Base-by-base conservation (phyloP, 352 stramenopile genomes). In the Phytophthora meadii region DNA sequence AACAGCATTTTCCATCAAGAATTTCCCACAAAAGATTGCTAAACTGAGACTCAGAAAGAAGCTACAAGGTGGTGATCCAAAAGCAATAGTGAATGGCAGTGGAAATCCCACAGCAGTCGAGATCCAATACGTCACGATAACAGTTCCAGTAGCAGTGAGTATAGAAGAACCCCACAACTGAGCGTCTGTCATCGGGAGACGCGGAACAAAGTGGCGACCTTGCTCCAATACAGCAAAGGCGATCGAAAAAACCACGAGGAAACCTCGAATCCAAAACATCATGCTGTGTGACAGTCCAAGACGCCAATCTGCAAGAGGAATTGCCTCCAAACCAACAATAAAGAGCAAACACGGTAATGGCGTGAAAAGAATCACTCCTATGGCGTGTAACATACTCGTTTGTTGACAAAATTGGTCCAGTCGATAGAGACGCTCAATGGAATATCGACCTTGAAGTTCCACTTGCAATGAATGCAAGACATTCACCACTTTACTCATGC, bases 381-480 rank as follows among this genome's bases (percentile, higher is more conserved):
- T 6, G 2, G 59, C 53, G 14, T 47, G 47, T 4, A 48, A 17
- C 49, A 12, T 19, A 28, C 15, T 54, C 14, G 49, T 65, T 1
- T 40, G 41, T 5, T 50, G 22, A 12, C 40, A 47, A 22, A 71
- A 75, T 17, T 44, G 12, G 1, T 68, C 17, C 42, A 75, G 46
- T 2, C 22, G 25, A 14, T 65, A 56, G 28, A 77, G 27, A 25
- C 70, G 44, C 14, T 73, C 49, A 46, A 68, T 46, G 0, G 61
- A 68, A 32, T 73, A 81, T 27, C 65, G 52, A 3, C 72, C 68
- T 12, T 75, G 64, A 1, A 69, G 47, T 14, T 81, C 68, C 3
- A 81, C 63, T 53, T 80, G 68, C 27, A 61, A n/a, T 1, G 27
- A 17, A 6, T 48, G 54, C 27, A 44, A 41, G 1, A 8, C 47